phyloP scores from a whole-genome alignment of 179 eudicot species.

The Beta macrorhiza region DNA sequence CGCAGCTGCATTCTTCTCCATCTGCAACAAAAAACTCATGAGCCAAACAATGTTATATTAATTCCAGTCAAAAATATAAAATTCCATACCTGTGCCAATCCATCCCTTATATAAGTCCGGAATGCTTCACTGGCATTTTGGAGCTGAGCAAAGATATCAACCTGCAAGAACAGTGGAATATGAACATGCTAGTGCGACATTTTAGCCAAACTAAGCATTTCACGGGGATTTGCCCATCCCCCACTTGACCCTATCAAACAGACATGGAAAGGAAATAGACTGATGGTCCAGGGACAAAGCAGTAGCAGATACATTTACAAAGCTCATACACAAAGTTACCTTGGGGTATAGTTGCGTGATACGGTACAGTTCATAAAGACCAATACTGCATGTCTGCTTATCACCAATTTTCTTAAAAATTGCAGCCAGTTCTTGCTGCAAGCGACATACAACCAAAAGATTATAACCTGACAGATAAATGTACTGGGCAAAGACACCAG shows the following conservation, averaged over 20 bases:
- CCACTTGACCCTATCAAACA: neutral
- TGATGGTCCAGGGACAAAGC: neutral
- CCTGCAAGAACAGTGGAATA: constrained; percentile 39
- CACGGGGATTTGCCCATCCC: neutral
- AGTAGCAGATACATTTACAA: neutral
- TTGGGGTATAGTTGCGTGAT: constrained; percentile 91
- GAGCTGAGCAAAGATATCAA: constrained; percentile 93
- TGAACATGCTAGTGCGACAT: neutral
- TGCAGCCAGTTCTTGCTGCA: constrained; percentile 97
- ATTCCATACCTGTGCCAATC: constrained; percentile 81
- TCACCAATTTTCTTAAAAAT: constrained; percentile 98
- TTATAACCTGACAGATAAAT: neutral
- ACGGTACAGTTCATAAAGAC: constrained; percentile 87
- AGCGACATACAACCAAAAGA: constrained; percentile 22
- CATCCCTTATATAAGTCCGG: constrained; percentile 94
- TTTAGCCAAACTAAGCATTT: neutral
- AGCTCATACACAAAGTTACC: constrained; percentile 39
- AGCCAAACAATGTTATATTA: neutral
- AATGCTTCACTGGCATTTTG: constrained; percentile 99
- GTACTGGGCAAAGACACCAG: neutral
- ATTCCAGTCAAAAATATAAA: neutral
- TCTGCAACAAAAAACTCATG: constrained; percentile 41
- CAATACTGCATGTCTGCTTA: constrained; percentile 94
- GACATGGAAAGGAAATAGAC: neutral
- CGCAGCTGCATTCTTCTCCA: constrained; percentile 98